These are phyloP conservation scores for Helotiales sp. DNA, from an alignment of 2,329 filamentous ascomycete genomes.

Conservation along the genomic window DNA sequence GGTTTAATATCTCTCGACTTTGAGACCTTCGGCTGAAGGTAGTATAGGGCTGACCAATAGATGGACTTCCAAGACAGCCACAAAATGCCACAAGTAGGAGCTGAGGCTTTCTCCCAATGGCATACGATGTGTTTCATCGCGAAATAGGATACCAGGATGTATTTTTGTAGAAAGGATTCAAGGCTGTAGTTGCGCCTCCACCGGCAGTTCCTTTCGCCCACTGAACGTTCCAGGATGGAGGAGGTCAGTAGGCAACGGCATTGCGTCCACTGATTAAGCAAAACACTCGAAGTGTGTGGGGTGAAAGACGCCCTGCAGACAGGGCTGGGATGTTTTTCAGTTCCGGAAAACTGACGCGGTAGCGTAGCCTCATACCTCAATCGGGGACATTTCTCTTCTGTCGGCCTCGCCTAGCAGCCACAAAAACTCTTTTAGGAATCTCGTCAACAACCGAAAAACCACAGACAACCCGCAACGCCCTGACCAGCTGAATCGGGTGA, in stretches of 20 bases:
- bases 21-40: conserved; percentile 14
- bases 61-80: conserved; percentile 11
- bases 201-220: neutral
- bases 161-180: conserved; percentile 9
- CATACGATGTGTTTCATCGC: conserved; percentile 5
- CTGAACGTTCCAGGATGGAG: neutral
- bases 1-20: conserved; percentile 17
- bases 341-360: too few relatives aligned
- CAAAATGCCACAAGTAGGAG: conserved; percentile 17
- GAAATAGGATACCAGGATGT: neutral
- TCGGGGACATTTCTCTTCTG: neutral
- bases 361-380: neutral
- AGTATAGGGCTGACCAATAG: conserved; percentile 18
- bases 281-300: neutral
- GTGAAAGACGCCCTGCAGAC: neutral
- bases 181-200: conserved; percentile 10
- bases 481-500: neutral
- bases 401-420: neutral
- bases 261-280: neutral
- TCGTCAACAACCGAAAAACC: neutral
- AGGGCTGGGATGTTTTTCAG: neutral
- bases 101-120: conserved; percentile 10
- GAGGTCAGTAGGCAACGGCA: neutral
- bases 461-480: neutral
- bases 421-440: neutral